Evolutionary conservation across 169 alveolate species (phyloP).

Genomic region (Plasmodium falciparum): DNA sequence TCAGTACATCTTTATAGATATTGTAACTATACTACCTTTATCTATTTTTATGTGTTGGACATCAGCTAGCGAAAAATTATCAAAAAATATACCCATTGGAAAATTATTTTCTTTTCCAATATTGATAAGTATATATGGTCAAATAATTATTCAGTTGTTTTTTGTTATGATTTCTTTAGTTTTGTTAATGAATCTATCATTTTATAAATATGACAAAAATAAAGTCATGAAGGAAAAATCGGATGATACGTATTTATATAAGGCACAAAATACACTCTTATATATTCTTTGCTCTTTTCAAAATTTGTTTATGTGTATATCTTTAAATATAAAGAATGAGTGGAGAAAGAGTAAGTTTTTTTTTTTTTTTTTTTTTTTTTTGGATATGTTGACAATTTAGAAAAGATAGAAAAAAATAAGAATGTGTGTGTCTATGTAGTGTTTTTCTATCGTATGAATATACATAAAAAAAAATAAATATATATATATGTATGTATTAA

Average conservation of each 20-base stretch:
- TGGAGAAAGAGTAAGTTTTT: constrained; percentile 10
- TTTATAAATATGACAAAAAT: neutral
- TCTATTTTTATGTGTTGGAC: constrained; percentile 11
- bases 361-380: neutral
- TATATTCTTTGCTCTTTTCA: neutral
- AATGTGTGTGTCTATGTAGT: neutral
- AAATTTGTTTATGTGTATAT: neutral
- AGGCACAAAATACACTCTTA: neutral
- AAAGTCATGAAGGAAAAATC: neutral
- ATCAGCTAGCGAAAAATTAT: neutral
- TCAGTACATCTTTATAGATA: neutral
- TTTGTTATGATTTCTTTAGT: neutral
- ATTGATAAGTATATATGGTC: neutral
- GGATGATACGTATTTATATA: neutral
- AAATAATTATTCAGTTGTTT: neutral
- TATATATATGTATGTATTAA: neutral
- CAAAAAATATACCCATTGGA: neutral
- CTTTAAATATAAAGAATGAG: constrained; percentile 1
- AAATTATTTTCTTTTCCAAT: neutral
- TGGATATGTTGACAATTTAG: no score
- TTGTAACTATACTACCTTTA: neutral
- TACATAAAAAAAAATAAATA: neutral
- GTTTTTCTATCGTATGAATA: neutral
- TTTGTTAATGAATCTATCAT: neutral
- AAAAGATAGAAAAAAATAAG: no score